phyloP scores from a whole-genome alignment of 208 protist genomes.

The Lotmaria passim region DNA sequence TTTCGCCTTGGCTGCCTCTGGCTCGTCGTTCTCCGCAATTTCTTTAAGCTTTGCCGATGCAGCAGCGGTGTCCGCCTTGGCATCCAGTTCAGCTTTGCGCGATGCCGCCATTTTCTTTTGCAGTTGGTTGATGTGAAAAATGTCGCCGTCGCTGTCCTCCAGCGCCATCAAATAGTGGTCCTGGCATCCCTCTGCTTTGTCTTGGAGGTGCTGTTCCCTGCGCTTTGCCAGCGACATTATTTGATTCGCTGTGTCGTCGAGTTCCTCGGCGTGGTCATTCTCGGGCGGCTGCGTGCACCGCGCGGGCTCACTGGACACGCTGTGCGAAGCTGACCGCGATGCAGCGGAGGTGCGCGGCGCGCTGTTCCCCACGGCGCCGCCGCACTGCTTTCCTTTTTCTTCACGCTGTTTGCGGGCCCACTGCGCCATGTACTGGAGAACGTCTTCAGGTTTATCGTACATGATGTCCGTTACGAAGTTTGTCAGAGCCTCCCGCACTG shows the following conservation, averaged over 20 bases:
- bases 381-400: not conserved
- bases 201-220: constrained; percentile 25
- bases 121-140: constrained; percentile 30
- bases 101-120: constrained; percentile 20
- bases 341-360: not conserved
- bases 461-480: constrained; percentile 35
- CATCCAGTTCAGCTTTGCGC: constrained; percentile 15
- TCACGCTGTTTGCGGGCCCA: constrained; percentile 42
- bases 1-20: constrained; percentile 8
- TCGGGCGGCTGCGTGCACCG: not conserved
- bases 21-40: constrained; percentile 13
- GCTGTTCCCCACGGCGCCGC: not conserved
- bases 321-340: not conserved
- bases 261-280: not conserved
- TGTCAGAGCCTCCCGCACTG: constrained; percentile 19
- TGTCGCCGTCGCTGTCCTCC: constrained; percentile 54
- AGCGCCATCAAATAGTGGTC: constrained; percentile 53
- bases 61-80: constrained; percentile 15
- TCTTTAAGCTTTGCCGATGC: constrained; percentile 12
- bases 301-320: not conserved
- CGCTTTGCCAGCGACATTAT: constrained; percentile 30
- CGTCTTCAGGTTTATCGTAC: constrained; percentile 43
- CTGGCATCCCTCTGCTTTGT: constrained; percentile 27
- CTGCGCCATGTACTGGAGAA: constrained; percentile 46
- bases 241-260: constrained; percentile 4